Evolutionary conservation across 2,329 filamentous ascomycete genomes (phyloP), one percentile per base, ranked within the genome.

Genomic region (Sporothrix inflata): DNA sequence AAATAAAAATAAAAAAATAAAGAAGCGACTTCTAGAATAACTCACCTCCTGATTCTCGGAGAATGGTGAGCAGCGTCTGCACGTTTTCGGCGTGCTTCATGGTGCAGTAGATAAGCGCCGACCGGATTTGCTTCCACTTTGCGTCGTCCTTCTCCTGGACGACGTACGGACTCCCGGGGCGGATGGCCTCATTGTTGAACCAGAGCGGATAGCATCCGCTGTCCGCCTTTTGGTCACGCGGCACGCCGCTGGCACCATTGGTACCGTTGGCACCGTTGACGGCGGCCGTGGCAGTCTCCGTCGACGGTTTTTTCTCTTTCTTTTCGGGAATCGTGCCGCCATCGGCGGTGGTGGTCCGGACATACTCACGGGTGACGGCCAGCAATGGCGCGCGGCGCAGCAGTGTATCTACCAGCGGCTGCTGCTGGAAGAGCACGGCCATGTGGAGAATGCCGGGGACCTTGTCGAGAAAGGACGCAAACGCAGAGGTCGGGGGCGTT

Each of bases 31-130:
- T 34, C 30, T 6, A 6, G 30, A 34, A 34, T 34, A 34, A 34
- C 73, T 21, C 21, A 72, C 70, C 70, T 53, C 45, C 61, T 21
- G 73, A 74, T 55, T 74, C 67, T 38, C 34, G 67, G 16, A 74
- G 27, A 55, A 74, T 74, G 12, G 19, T 45, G 27, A 55, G 34
- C 12, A 74, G 61, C 1, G 24, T 47, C n/a, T 71, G 66, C 70
- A 71, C 45, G n/a, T 45, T 69, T 24, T 42, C n/a, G 4, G 70
- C 73, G 27, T 72, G 24, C 49, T 67, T 70, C 24, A 73, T 66
- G 7, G 55, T 69, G 55, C 49, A 61, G 51, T 72, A 67, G 24
- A 74, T 45, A 1, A 74, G 57, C 8, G 34, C 60, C 12, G 57
- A 68, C 3, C 73, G 66, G n/a, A 74, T 74, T 12, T 42, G 19